These are phyloP conservation scores for Prunus fruticosa DNA, from an alignment of 306 rosid species.

Conservation along the genomic window DNA sequence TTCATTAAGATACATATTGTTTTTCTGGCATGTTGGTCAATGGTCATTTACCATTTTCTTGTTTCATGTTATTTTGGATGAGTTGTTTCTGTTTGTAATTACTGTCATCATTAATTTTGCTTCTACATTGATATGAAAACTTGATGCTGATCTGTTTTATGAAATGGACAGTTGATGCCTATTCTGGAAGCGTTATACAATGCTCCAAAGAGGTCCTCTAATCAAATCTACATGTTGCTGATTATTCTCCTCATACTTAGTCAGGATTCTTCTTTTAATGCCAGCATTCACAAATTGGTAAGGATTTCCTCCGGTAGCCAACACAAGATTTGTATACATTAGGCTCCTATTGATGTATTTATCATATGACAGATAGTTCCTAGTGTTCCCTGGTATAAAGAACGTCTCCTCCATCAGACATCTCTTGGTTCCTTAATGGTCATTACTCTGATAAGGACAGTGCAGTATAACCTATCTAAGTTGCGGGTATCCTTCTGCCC, in stretches of 20 bases:
- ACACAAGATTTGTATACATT: conserved; percentile 1
- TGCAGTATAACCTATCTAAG: conserved; percentile 92
- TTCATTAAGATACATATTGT: neutral
- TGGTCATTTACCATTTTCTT: neutral
- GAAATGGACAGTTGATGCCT: conserved; percentile 84
- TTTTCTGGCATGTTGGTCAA: no score
- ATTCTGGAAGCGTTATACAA: conserved; percentile 89
- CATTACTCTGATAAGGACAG: conserved; percentile 89
- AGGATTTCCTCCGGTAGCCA: conserved; percentile 15
- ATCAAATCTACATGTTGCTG: conserved; percentile 97
- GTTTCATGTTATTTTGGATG: neutral
- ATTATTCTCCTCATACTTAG: conserved; percentile 93
- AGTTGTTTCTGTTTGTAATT: neutral
- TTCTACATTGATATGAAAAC: neutral
- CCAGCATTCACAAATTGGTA: conserved; percentile 97
- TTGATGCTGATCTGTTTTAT: conserved; percentile 26
- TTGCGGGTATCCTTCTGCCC: conserved; percentile 62
- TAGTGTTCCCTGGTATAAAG: conserved; percentile 95
- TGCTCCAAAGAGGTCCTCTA: conserved; percentile 79
- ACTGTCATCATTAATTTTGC: neutral
- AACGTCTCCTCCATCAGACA: conserved; percentile 92
- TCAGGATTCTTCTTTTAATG: conserved; percentile 97
- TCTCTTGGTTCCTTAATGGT: conserved; percentile 98
- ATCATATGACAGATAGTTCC: conserved; percentile 64
- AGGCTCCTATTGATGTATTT: conserved; percentile 31